A percentile compares a stretch with the other conserved stretches of the same genome.
Evolutionary conservation across 768 basidiomycete genomes (phyloP).

Genomic region (Xerocomellus intermedius): DNA sequence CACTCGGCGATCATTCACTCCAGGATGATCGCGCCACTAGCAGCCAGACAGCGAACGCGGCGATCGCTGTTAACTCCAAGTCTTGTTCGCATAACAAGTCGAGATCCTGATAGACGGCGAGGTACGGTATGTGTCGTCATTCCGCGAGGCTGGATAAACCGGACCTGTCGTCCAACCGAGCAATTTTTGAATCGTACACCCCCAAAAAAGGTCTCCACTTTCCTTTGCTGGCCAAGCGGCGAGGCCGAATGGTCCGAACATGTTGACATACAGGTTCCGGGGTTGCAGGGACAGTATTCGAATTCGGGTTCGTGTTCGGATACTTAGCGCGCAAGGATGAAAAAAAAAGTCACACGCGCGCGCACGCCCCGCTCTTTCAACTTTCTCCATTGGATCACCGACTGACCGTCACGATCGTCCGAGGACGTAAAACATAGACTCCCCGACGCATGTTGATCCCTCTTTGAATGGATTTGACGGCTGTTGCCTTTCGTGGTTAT

Average conservation of each 20-base stretch:
- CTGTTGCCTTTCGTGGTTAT: not conserved
- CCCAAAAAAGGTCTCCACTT: conserved; percentile 5
- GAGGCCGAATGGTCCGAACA: not conserved
- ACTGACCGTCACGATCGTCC: conserved; percentile 2
- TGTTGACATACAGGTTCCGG: not conserved
- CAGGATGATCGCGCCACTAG: not conserved
- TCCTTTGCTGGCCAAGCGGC: conserved; percentile 14
- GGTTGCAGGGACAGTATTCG: not conserved
- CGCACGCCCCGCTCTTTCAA: conserved; percentile 9
- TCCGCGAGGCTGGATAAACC: conserved; percentile 4
- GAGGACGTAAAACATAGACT: conserved; percentile 23
- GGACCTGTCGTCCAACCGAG: conserved; percentile 4
- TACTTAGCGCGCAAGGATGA: not conserved
- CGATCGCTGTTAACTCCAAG: not conserved
- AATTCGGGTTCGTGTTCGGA: conserved; percentile 14
- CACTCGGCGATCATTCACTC: conserved; percentile 4
- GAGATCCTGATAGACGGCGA: not conserved
- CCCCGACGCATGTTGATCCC: conserved; percentile 21
- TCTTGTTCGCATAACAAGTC: not conserved
- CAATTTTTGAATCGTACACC: not conserved
- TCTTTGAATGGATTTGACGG: not conserved
- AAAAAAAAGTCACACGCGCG: not conserved
- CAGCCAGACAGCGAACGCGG: not conserved
- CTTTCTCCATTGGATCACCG: conserved; percentile 18
- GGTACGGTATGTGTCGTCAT: not conserved